These are phyloP conservation scores for Kwoniella mangroviensis DNA, from an alignment of 768 basidiomycete species.

Conservation along the genomic window DNA sequence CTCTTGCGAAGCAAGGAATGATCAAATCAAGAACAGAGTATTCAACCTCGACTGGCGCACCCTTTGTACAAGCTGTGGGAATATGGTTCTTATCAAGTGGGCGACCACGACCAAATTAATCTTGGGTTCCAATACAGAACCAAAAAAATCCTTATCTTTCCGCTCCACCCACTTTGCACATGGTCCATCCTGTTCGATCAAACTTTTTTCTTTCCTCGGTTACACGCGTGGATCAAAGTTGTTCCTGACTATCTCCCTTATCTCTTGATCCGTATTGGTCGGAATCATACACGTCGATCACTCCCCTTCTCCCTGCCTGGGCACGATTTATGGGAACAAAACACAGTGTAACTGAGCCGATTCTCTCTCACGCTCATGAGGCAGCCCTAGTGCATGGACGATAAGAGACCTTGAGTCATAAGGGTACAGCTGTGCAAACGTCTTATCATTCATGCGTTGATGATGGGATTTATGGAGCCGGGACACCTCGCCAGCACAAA, in stretches of 20 bases:
- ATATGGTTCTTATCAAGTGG: neutral
- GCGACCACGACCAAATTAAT: neutral
- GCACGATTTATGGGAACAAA: neutral
- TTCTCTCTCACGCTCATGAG: neutral
- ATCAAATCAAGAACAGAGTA: neutral
- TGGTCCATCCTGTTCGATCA: neutral
- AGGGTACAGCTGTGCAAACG: too few species aligned
- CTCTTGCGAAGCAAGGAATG: neutral
- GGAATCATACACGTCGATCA: neutral
- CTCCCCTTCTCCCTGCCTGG: neutral
- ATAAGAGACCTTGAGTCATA: too few species aligned
- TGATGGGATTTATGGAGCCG: neutral
- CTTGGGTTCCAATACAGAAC: too few species aligned
- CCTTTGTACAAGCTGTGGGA: neutral
- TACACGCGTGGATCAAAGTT: neutral
- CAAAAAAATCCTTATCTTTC: constrained; percentile 1
- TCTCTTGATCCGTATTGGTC: neutral
- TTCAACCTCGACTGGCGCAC: neutral
- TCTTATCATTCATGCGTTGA: neutral
- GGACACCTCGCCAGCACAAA: too few species aligned
- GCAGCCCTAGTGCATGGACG: too few species aligned
- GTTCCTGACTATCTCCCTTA: neutral
- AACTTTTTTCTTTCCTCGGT: neutral
- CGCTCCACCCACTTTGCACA: neutral
- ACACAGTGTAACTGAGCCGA: neutral